Conservation (phyloP, 331 rosid genomes). For the Dryas integrifolia region DNA sequence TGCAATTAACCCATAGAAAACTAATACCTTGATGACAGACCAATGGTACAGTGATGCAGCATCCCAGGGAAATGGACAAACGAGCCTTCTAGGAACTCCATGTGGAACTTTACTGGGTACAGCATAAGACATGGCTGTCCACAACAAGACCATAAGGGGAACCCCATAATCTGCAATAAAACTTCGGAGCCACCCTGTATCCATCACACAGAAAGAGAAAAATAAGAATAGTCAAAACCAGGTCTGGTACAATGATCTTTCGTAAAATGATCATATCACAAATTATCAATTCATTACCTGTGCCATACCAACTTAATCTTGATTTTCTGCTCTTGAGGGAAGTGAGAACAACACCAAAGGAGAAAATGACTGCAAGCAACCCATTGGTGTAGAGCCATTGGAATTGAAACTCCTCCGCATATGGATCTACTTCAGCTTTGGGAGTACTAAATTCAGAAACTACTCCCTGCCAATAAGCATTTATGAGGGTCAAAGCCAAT, state of each 20-base stretch:
- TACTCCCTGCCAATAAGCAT: conserved; percentile 53
- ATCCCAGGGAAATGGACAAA: conserved; percentile 76
- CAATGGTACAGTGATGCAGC: conserved; percentile 69
- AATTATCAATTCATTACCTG: conserved; percentile 35
- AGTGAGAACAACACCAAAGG: conserved; percentile 52
- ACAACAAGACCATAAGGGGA: conserved; percentile 69
- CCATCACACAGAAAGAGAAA: conserved; percentile 14
- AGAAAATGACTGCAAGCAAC: conserved; percentile 65
- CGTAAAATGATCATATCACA: neutral
- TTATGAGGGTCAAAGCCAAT: neutral
- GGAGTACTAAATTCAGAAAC: conserved; percentile 60
- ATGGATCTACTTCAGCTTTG: conserved; percentile 38
- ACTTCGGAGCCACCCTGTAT: conserved; percentile 61
- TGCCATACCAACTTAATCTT: conserved; percentile 76
- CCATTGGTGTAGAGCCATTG: conserved; percentile 78
- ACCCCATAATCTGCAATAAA: conserved; percentile 75
- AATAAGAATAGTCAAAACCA: neutral
- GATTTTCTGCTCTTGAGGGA: conserved; percentile 72
- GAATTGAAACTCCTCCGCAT: conserved; percentile 38
- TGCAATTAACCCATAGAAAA: neutral
- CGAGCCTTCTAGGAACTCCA: conserved; percentile 77
- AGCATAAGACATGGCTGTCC: conserved; percentile 70
- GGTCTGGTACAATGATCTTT: neutral
- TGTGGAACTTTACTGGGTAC: conserved; percentile 51
- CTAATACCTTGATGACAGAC: conserved; percentile 65